These are phyloP conservation scores for Solanum hybrid DNA, from an alignment of 305 asterid species.

Conservation along the genomic window DNA sequence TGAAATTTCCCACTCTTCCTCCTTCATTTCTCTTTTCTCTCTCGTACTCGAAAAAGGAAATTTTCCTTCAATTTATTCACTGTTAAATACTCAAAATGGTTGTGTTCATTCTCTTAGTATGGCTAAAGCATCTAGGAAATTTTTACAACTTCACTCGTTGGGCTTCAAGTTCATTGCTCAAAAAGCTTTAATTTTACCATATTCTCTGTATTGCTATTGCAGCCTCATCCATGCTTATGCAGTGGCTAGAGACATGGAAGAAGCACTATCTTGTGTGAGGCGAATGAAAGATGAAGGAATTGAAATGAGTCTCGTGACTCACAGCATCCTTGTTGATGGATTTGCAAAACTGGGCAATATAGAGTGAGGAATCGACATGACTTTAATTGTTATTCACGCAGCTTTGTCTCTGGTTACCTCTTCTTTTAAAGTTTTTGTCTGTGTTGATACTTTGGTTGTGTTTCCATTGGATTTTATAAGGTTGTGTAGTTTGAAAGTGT, in stretches of 20 bases:
- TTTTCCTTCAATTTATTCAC: background rate
- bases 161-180: background rate
- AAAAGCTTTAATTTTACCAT: background rate
- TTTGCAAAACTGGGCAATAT: conserved; percentile 62
- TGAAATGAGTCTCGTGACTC: conserved; percentile 87
- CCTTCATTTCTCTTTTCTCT: background rate
- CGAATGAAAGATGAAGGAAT: conserved; percentile 84
- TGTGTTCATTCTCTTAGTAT: background rate
- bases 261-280: conserved; percentile 84
- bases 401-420: background rate
- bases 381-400: background rate
- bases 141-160: background rate
- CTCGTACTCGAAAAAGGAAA: background rate
- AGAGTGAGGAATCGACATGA: conserved; percentile 46
- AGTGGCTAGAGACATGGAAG: conserved; percentile 97
- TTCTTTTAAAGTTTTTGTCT: background rate
- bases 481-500: background rate
- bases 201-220: conserved; percentile 31
- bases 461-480: background rate
- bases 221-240: conserved; percentile 95
- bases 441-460: background rate
- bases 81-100: background rate
- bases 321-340: conserved; percentile 87
- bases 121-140: background rate
- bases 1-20: background rate